These are phyloP conservation scores for Tolypocladium ophioglossoides DNA, from an alignment of 2,329 filamentous ascomycete genomes.

Conservation along the genomic window DNA sequence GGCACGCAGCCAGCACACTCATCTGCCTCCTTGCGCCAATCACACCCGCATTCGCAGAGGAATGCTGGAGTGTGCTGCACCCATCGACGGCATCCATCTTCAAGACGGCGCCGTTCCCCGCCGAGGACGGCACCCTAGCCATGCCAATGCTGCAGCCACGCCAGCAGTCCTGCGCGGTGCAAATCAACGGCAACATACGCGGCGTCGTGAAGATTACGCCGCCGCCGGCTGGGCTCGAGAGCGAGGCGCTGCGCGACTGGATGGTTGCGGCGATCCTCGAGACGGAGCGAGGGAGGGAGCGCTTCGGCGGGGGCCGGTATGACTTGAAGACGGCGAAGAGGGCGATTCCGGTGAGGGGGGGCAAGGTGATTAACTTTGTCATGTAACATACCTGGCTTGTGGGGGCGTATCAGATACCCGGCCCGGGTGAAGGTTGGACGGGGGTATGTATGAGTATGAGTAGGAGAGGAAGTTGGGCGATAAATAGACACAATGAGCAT, in stretches of 20 bases:
- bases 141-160: slow-evolving; percentile 38
- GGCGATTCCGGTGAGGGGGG: slow-evolving; percentile 55
- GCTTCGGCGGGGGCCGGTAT: slow-evolving; percentile 35
- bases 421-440: not conserved
- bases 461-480: not conserved
- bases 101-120: slow-evolving; percentile 46
- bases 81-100: slow-evolving; percentile 29
- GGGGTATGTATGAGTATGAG: not conserved
- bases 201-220: slow-evolving; percentile 56
- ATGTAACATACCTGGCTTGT: slow-evolving; percentile 18
- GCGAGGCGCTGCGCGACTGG: slow-evolving; percentile 43
- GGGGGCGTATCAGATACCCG: not conserved
- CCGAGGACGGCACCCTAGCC: slow-evolving; percentile 36
- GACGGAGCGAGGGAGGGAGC: slow-evolving; percentile 48
- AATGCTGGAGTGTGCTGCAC: slow-evolving; percentile 60
- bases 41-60: slow-evolving; percentile 69
- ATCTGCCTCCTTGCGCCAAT: slow-evolving; percentile 69
- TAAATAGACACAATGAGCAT: not conserved
- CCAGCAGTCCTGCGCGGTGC: slow-evolving; percentile 52
- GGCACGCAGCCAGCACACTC: slow-evolving; percentile 42
- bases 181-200: slow-evolving; percentile 70
- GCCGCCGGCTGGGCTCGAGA: slow-evolving; percentile 29
- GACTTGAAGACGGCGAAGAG: slow-evolving; percentile 45
- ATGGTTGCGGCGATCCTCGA: slow-evolving; percentile 50
- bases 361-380: slow-evolving; percentile 68